Percentiles rank a stretch among this genome's conserved stretches.
Conservation (phyloP, 1,139 yeast species). For the Pichia sp. region DNA sequence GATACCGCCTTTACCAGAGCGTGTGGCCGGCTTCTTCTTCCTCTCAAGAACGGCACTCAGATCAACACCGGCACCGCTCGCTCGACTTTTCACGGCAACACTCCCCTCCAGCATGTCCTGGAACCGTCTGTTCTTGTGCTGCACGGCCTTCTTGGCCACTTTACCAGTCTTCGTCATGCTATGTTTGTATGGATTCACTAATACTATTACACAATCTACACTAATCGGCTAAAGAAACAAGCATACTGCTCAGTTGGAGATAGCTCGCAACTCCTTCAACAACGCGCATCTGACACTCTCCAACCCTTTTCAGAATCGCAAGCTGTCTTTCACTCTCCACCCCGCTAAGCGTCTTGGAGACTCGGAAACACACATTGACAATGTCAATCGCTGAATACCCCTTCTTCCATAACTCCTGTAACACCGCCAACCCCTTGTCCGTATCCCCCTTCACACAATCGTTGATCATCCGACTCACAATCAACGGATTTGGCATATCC, state of each 20-base stretch:
- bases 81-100: neutral
- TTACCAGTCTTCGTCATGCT: neutral
- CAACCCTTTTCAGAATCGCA: constrained; percentile 81
- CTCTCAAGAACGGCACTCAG: neutral
- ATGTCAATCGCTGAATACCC: constrained; percentile 96
- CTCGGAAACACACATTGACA: constrained; percentile 78
- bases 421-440: constrained; percentile 65
- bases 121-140: neutral
- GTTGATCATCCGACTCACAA: constrained; percentile 71
- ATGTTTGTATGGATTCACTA: neutral
- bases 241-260: constrained; percentile 80
- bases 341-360: constrained; percentile 73
- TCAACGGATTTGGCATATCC: constrained; percentile 94
- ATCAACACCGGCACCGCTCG: neutral
- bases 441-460: constrained; percentile 39
- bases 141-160: neutral
- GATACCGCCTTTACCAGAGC: neutral
- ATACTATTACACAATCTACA: neutral
- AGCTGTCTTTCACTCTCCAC: constrained; percentile 68
- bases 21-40: neutral
- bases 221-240: constrained; percentile 54
- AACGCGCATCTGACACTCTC: constrained; percentile 87
- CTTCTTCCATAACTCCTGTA: constrained; percentile 75
- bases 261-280: constrained; percentile 91
- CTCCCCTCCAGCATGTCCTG: neutral